Evolutionary conservation across 2,329 filamentous ascomycete genomes (phyloP).

Genomic region (Tolypocladium nubicola): DNA sequence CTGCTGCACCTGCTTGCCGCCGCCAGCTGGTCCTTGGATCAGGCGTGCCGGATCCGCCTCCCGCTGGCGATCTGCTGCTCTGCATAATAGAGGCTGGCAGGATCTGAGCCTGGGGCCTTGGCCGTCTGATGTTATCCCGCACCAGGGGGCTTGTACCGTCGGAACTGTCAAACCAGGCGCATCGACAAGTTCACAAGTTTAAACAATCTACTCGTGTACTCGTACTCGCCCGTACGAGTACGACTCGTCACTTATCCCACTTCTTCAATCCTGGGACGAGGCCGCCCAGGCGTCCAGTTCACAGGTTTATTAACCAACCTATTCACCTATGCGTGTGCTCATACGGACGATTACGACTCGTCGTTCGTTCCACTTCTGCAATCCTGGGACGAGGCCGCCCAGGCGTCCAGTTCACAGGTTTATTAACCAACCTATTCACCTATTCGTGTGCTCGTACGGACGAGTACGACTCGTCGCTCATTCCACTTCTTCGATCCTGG

Average conservation of each 20-base stretch:
- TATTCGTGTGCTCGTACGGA: too few species aligned
- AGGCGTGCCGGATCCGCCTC: background rate
- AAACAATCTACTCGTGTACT: background rate
- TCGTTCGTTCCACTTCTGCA: too few species aligned
- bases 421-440: too few species aligned
- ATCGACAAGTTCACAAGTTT: background rate
- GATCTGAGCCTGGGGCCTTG: background rate
- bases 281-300: background rate
- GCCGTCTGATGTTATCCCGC: background rate
- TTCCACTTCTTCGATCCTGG: slow-evolving; percentile 52
- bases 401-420: too few species aligned
- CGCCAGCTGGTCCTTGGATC: background rate
- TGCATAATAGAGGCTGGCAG: background rate
- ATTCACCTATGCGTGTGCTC: too few species aligned
- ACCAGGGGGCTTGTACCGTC: background rate
- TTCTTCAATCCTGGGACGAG: too few species aligned
- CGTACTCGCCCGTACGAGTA: too few species aligned
- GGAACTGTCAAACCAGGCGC: background rate
- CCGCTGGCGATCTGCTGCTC: background rate
- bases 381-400: too few species aligned
- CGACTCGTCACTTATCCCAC: too few species aligned
- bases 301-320: background rate
- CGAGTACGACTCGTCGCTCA: slow-evolving; percentile 17
- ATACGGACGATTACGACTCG: too few species aligned
- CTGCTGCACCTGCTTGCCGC: background rate